Percentiles rank a stretch among this genome's conserved stretches.
Conservation (phyloP, 2,329 filamentous ascomycete species). For the Lachnellula willkommii region DNA sequence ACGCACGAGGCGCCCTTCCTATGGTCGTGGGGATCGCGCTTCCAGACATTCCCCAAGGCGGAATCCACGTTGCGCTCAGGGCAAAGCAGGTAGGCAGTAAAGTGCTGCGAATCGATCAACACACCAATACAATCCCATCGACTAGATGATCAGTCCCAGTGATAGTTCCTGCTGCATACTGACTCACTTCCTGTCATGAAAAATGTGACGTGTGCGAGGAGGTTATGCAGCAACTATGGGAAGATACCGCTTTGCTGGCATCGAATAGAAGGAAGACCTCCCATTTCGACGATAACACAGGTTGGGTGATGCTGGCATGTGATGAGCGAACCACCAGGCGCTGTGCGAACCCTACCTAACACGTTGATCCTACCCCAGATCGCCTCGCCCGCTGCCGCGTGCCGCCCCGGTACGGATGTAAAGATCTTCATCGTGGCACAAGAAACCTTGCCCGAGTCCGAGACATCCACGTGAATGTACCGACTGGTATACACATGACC, state of each 20-base stretch:
- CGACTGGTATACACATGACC: not conserved
- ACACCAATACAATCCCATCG: not conserved
- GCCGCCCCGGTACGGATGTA: not conserved
- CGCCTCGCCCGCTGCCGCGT: not conserved
- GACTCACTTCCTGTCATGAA: not conserved
- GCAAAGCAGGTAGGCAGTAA: not conserved
- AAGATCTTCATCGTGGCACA: not conserved
- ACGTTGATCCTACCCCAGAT: not conserved
- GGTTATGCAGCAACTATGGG: not conserved
- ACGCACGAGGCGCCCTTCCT: not conserved
- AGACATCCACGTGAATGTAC: not conserved
- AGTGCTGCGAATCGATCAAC: not conserved
- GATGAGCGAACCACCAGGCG: not conserved
- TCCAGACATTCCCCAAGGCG: not conserved
- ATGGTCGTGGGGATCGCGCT: not conserved
- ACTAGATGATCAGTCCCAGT: not conserved
- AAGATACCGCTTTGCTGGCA: not conserved
- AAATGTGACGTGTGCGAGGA: not conserved
- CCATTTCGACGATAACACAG: not conserved
- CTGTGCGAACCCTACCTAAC: not conserved
- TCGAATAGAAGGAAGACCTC: not conserved
- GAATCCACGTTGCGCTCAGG: not conserved
- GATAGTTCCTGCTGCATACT: not conserved
- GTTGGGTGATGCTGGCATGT: not conserved
- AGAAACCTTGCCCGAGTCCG: not conserved